These are phyloP conservation scores for Cryptococcus hybrid DNA, from an alignment of 1,284 basidiomycete genomes.

Conservation along the genomic window DNA sequence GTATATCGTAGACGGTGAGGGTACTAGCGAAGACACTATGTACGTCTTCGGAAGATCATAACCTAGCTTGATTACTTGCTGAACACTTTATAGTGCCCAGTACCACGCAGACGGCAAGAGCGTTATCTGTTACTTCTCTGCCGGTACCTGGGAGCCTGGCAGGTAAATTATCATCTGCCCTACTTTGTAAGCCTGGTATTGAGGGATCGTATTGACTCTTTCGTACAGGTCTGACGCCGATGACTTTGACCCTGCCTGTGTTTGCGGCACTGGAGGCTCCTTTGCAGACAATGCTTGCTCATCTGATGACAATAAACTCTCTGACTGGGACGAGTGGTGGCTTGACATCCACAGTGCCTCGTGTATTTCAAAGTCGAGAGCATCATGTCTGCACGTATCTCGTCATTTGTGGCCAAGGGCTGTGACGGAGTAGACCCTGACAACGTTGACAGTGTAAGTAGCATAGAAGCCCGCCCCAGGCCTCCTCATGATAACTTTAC, in stretches of 20 bases:
- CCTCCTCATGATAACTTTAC: background rate
- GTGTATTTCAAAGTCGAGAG: constrained; percentile 25
- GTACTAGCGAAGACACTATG: constrained; percentile 17
- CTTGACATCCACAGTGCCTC: constrained; percentile 25
- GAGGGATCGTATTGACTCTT: background rate
- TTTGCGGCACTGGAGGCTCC: constrained; percentile 21
- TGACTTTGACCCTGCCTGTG: constrained; percentile 26
- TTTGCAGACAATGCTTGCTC: background rate
- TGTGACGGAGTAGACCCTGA: constrained; percentile 49
- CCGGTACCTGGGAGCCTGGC: constrained; percentile 37
- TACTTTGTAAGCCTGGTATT: background rate
- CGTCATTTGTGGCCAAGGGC: constrained; percentile 33
- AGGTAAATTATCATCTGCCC: background rate
- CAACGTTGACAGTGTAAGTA: constrained; percentile 38
- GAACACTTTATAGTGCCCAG: background rate
- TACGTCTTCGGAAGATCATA: constrained; percentile 1
- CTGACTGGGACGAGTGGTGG: constrained; percentile 40
- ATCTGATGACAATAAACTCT: constrained; percentile 24
- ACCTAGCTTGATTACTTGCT: too few relatives aligned
- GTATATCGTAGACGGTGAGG: constrained; percentile 26
- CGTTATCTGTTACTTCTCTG: constrained; percentile 47
- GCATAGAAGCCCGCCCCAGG: background rate
- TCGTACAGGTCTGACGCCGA: constrained; percentile 14
- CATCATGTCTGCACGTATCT: constrained; percentile 30
- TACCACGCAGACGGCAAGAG: constrained; percentile 32